These are phyloP conservation scores for Flaveria floridana DNA, from an alignment of 140 eudicot genomes.

Conservation along the genomic window DNA sequence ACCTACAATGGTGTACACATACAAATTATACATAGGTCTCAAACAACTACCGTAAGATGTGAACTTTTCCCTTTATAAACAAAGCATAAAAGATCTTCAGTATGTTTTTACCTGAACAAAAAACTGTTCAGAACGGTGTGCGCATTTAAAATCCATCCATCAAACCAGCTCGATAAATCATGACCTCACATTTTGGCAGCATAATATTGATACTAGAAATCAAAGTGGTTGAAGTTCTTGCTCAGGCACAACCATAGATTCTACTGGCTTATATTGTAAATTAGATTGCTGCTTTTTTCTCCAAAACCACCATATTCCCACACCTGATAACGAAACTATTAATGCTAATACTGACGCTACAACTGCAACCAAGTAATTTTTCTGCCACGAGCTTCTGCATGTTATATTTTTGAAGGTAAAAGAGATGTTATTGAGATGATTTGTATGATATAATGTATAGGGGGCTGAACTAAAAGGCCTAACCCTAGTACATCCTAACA, in stretches of 20 bases:
- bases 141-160: slow-evolving; percentile 19
- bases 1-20: slow-evolving; percentile 33
- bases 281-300: slow-evolving; percentile 51
- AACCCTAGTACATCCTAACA: background rate
- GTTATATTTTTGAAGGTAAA: slow-evolving; percentile 3
- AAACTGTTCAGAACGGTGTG: slow-evolving; percentile 7
- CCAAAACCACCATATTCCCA: slow-evolving; percentile 76
- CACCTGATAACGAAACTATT: slow-evolving; percentile 49
- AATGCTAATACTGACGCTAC: slow-evolving; percentile 33
- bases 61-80: slow-evolving; percentile 32
- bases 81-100: slow-evolving; percentile 22
- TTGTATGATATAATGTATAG: background rate
- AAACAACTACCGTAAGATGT: slow-evolving; percentile 30
- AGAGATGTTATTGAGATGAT: background rate
- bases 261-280: slow-evolving; percentile 74
- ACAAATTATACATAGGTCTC: slow-evolving; percentile 29
- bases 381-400: slow-evolving; percentile 81
- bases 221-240: slow-evolving; percentile 93
- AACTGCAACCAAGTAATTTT: slow-evolving; percentile 43
- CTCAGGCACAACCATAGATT: slow-evolving; percentile 54
- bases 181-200: background rate
- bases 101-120: slow-evolving; percentile 25
- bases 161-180: slow-evolving; percentile 8
- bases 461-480: background rate
- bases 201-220: slow-evolving; percentile 7